A percentile compares a stretch with the other conserved stretches of the same genome.
These are phyloP conservation scores for Septoria linicola DNA, from an alignment of 2,329 filamentous ascomycete genomes.

Conservation along the genomic window DNA sequence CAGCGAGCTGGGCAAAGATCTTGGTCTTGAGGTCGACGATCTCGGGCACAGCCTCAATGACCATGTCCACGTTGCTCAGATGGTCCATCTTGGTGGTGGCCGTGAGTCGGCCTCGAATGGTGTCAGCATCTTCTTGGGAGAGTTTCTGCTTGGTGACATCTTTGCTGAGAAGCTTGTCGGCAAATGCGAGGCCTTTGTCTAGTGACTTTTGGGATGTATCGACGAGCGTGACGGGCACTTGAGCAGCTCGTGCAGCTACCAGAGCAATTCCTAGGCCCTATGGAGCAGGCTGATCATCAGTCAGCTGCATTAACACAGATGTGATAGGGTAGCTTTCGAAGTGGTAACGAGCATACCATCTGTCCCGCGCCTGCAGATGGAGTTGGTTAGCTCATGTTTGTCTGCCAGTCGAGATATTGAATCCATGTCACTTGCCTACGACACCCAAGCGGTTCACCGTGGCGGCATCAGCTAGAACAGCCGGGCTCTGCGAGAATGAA, in stretches of 20 bases:
- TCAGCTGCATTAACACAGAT: constrained; percentile 20
- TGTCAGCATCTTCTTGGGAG: constrained; percentile 75
- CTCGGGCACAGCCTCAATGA: constrained; percentile 89
- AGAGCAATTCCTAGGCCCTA: constrained; percentile 94
- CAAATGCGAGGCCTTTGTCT: constrained; percentile 86
- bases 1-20: constrained; percentile 80
- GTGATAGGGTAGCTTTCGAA: constrained; percentile 13
- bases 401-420: too few species aligned
- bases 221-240: constrained; percentile 79
- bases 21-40: constrained; percentile 81
- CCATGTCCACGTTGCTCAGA: constrained; percentile 83
- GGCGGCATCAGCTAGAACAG: constrained; percentile 51
- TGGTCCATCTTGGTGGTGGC: constrained; percentile 72
- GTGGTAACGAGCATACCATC: constrained; percentile 27
- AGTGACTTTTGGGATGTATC: constrained; percentile 82
- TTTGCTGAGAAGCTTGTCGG: constrained; percentile 90
- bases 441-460: constrained; percentile 88
- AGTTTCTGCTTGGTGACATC: constrained; percentile 86
- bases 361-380: constrained; percentile 15
- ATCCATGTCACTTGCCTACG: constrained; percentile 60
- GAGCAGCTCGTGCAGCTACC: constrained; percentile 81
- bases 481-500: constrained; percentile 65
- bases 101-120: constrained; percentile 66
- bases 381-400: not conserved
- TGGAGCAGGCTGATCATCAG: constrained; percentile 14